Base-by-base conservation (phyloP, 192 early-diverging fungal genomes). In the Backusella morwellensis region DNA sequence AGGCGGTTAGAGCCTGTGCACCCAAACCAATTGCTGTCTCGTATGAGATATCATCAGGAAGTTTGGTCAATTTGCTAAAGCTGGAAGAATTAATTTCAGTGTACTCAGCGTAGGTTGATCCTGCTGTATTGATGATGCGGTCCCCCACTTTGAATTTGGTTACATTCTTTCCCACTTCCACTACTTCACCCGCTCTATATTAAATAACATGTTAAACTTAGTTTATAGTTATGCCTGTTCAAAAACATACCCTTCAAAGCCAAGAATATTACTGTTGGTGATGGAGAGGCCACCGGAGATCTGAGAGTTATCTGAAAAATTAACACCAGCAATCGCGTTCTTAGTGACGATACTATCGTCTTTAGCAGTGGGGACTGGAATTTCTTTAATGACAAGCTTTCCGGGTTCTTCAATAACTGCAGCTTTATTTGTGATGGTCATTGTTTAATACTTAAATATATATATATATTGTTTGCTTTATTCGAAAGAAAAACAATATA, bases 271-370 rank as follows among this genome's bases (percentile, higher is more conserved):
- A 3, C 94, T 94, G 2, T 92, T 77, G 4, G 86, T 68, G 12
- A 89, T 50, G 52, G 84, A 85, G 77, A 96, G 95, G 12, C 93
- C 81, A 36, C 97, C 97, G 12, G 86, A 85, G 63, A 96, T 90
- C 59, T 94, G 94, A 80, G 95, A 95, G 0, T 91, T 97, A 81
- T 98, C 97, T 71, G 97, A 94, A 66, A 91, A 96, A 86, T 97
- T 98, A 52, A 98, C 89, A 6, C 81, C 81, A 79, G 74, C 38
- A 7, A 75, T 9, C n/a, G 23, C 56, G 83, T 96, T 96, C 69
- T 88, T 87, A 50, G 96, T 88, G 14, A 96, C 80, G 7, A 96
- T 75, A 35, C 90, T 84, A 26, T 87, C 85, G 3, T 85, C 77
- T 21, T 82, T 84, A 9, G 82, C 77, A 8, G 72, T 72, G 1